Conservation (phyloP, 2,329 filamentous ascomycete species). For the Colletotrichum orbiculare region DNA sequence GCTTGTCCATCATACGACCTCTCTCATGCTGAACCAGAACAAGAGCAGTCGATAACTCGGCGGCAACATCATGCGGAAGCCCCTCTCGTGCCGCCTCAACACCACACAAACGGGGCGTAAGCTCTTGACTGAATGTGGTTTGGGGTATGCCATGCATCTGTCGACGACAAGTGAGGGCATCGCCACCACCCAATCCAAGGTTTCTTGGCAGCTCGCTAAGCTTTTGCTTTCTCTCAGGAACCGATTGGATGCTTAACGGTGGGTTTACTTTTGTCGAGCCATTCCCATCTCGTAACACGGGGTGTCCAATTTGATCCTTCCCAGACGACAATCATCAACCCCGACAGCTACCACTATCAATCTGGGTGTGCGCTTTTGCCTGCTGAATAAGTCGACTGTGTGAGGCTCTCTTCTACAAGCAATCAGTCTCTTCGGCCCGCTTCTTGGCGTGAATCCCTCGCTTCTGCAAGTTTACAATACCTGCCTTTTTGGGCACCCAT, state of each 20-base stretch:
- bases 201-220: neutral
- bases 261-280: neutral
- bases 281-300: neutral
- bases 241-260: neutral
- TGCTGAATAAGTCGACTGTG: neutral
- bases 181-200: neutral
- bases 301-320: neutral
- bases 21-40: neutral
- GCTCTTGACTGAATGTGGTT: neutral
- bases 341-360: neutral
- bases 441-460: constrained; percentile 8
- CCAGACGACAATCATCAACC: neutral
- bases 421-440: neutral
- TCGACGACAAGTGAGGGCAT: neutral
- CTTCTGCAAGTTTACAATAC: neutral
- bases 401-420: neutral
- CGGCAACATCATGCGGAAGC: neutral
- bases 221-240: neutral
- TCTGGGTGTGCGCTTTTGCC: neutral
- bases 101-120: neutral
- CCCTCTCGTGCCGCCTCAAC: constrained; percentile 1
- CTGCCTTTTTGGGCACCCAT: constrained; percentile 1
- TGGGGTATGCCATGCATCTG: neutral
- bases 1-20: neutral
- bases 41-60: neutral